Base-by-base conservation (phyloP, 2,329 filamentous ascomycete genomes). In the Cercospora sesami region DNA sequence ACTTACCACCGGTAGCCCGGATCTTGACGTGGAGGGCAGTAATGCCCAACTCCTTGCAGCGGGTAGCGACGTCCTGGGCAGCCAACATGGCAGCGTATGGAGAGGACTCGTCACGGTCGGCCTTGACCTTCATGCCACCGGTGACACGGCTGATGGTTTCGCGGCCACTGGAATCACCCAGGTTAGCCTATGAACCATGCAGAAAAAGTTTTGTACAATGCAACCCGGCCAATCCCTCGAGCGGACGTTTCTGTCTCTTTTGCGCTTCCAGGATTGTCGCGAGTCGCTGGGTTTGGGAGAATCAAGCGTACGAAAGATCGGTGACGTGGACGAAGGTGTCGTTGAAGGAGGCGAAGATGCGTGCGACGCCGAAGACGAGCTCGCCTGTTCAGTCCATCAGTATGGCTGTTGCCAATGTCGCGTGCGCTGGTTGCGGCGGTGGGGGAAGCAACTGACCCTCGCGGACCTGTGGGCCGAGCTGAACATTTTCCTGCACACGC, bases 41-140 rank as follows among this genome's bases (percentile, higher is more conserved):
- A 81, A 95, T 94, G 77, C 89, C 89, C 78, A 94, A 84, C 80
- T 92, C 89, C 84, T 91, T 91, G 86, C 92, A 95, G 85, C 95
- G 93, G 83, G 88, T 86, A 80, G 95, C 95, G 82, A 96, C 93
- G 70, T 80, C 78, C 89, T 99, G 95, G 76, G 95, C 95, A 86
- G 95, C 95, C 92, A 99, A 94, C 95, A 99, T 99, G 86, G 95
- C 95, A 80, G 95, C 95, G 89, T 99, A 99, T 80, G 95, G 95
- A 77, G 95, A 98, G 80, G 94, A 98, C 89, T 99, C 95, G 87
- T 99, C 95, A 89, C 95, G 94, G 82, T 99, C 94, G 85, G 94
- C 94, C 91, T 99, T 99, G 90, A 99, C 95, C 90, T 99, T 99
- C 95, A 99, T 99, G 82, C 96, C 96, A 87, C 96, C 95, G 80